These are phyloP conservation scores for Zygosaccharomyces bisporus DNA, from an alignment of 805 yeast genomes.

Conservation along the genomic window DNA sequence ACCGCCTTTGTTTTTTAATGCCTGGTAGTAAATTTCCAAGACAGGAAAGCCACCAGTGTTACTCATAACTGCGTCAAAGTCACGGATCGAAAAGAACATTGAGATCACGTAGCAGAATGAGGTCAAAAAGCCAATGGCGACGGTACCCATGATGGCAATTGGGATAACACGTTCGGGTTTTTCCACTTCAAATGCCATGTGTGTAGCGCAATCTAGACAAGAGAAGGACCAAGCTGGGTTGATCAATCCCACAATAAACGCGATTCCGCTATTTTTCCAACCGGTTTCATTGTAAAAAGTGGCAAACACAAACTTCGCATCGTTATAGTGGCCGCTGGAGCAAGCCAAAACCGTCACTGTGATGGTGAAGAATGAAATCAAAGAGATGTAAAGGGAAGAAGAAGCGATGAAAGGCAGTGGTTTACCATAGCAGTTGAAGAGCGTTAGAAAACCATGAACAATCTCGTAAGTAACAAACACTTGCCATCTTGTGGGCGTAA, in stretches of 20 bases:
- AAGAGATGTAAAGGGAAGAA: constrained; percentile 51
- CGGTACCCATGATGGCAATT: constrained; percentile 62
- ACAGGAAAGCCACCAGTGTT: constrained; percentile 62
- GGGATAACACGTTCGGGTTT: constrained; percentile 61
- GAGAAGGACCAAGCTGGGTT: constrained; percentile 72
- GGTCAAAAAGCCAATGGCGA: constrained; percentile 66
- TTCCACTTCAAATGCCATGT: constrained; percentile 65
- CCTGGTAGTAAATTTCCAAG: constrained; percentile 60
- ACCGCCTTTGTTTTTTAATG: constrained; percentile 50
- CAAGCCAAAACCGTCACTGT: constrained; percentile 55
- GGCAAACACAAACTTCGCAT: constrained; percentile 55
- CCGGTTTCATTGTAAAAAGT: constrained; percentile 58
- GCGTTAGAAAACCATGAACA: constrained; percentile 43
- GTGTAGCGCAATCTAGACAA: constrained; percentile 69
- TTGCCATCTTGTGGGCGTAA: constrained; percentile 50
- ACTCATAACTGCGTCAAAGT: constrained; percentile 45
- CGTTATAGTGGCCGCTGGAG: constrained; percentile 52
- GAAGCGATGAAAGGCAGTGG: constrained; percentile 51
- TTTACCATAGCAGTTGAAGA: constrained; percentile 54
- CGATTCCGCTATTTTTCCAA: constrained; percentile 56
- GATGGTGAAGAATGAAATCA: constrained; percentile 52
- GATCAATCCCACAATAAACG: constrained; percentile 62
- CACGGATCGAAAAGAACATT: constrained; percentile 59
- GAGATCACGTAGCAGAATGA: constrained; percentile 51
- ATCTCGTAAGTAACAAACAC: constrained; percentile 52